Evolutionary conservation across 768 basidiomycete genomes (phyloP).

Genomic region (Filobasidium floriforme): DNA sequence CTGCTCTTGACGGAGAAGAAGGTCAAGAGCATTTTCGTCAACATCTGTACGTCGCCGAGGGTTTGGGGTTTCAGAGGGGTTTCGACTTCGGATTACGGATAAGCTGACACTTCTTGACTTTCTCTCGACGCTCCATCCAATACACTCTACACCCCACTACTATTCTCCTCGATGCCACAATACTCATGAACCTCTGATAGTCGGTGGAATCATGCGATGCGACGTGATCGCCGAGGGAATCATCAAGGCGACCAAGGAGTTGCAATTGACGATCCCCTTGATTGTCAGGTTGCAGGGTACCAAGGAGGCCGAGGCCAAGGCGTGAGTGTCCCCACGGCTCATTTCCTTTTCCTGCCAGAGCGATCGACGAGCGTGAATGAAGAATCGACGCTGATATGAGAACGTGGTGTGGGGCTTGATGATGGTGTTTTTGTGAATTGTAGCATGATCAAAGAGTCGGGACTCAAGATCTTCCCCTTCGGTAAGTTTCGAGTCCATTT

Average conservation of each 20-base stretch:
- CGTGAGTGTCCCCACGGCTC: slow-evolving; percentile 53
- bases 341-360: background rate
- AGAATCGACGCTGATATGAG: no score
- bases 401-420: no score
- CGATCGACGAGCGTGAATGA: no score
- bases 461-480: slow-evolving; percentile 85
- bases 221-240: slow-evolving; percentile 77
- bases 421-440: background rate
- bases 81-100: background rate
- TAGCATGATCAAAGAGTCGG: slow-evolving; percentile 89
- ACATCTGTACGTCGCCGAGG: slow-evolving; percentile 48
- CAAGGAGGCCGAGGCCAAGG: slow-evolving; percentile 89
- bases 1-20: slow-evolving; percentile 80
- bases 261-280: slow-evolving; percentile 72
- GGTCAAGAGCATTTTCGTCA: slow-evolving; percentile 98
- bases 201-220: slow-evolving; percentile 86
- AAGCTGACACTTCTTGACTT: slow-evolving; percentile 3
- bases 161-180: no score
- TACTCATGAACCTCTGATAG: no score
- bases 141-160: no score
- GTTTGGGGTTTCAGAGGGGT: background rate
- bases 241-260: slow-evolving; percentile 92
- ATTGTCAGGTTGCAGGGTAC: slow-evolving; percentile 95
- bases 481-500: slow-evolving; percentile 26
- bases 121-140: background rate